Conservation (phyloP, 352 stramenopile genomes). For the Phytophthora sp. region DNA sequence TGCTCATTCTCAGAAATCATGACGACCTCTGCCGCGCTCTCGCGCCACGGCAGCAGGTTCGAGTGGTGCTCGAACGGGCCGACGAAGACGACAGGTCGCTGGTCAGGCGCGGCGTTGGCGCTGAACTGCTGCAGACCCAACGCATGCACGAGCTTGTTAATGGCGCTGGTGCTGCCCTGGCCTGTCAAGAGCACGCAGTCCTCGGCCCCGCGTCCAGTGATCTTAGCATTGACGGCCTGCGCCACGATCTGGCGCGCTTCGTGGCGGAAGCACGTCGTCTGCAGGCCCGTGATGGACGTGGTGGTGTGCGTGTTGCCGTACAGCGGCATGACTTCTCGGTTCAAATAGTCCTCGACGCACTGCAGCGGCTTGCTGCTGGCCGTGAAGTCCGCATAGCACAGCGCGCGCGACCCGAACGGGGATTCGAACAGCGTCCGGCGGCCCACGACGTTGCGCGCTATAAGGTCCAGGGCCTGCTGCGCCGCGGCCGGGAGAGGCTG, state of each 20-base stretch:
- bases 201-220: slow-evolving; percentile 85
- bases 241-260: slow-evolving; percentile 95
- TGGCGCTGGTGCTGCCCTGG: slow-evolving; percentile 82
- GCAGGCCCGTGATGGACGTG: slow-evolving; percentile 73
- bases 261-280: slow-evolving; percentile 94
- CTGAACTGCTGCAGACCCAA: slow-evolving; percentile 59
- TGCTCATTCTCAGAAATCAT: slow-evolving; percentile 61
- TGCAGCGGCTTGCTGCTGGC: slow-evolving; percentile 89
- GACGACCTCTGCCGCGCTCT: slow-evolving; percentile 87
- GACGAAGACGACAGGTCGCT: slow-evolving; percentile 88
- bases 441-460: slow-evolving; percentile 58
- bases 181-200: slow-evolving; percentile 97
- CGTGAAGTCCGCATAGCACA: slow-evolving; percentile 97
- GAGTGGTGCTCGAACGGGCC: slow-evolving; percentile 98
- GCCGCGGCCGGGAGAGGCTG: slow-evolving; percentile 16
- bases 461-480: slow-evolving; percentile 41
- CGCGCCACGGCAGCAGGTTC: slow-evolving; percentile 97
- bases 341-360: slow-evolving; percentile 93
- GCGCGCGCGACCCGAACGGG: slow-evolving; percentile 71
- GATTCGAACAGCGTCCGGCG: slow-evolving; percentile 54
- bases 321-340: slow-evolving; percentile 88
- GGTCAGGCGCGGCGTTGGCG: not conserved
- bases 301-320: slow-evolving; percentile 99
- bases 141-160: slow-evolving; percentile 79
- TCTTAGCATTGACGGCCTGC: slow-evolving; percentile 90